These are phyloP conservation scores for Aureobasidium sp. DNA, from an alignment of 2,329 filamentous ascomycete genomes.

Conservation along the genomic window DNA sequence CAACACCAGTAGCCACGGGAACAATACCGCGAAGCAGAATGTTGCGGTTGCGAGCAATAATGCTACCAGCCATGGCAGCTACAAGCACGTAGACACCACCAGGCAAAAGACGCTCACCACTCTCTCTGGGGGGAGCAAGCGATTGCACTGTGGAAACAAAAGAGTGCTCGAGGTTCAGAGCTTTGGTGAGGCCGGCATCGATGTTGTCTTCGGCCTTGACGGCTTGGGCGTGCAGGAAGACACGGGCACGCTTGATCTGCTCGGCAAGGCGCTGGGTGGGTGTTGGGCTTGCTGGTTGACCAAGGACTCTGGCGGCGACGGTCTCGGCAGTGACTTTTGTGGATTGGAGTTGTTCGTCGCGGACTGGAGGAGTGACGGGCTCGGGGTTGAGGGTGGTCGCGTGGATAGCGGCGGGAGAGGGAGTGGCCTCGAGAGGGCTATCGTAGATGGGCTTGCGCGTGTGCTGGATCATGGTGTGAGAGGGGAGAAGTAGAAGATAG, in stretches of 20 bases:
- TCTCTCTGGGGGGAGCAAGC: conserved; percentile 76
- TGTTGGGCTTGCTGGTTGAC: conserved; percentile 48
- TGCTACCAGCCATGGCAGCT: conserved; percentile 88
- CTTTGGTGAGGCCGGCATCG: conserved; percentile 72
- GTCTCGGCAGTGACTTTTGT: conserved; percentile 27
- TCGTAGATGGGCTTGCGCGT: conserved; percentile 69
- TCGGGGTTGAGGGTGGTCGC: conserved; percentile 25
- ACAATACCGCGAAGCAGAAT: conserved; percentile 70
- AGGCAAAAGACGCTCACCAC: conserved; percentile 81
- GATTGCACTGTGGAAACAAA: conserved; percentile 86
- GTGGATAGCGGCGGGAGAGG: conserved; percentile 25
- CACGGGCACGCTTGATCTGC: conserved; percentile 71
- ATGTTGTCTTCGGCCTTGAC: conserved; percentile 70
- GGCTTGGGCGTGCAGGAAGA: conserved; percentile 72
- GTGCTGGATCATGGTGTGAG: conserved; percentile 22
- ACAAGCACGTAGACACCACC: conserved; percentile 89
- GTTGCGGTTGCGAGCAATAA: conserved; percentile 80
- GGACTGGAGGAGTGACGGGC: conserved; percentile 45
- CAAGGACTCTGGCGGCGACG: conserved; percentile 23
- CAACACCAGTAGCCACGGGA: conserved; percentile 72
- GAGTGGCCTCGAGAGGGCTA: conserved; percentile 47
- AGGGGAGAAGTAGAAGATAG: background rate
- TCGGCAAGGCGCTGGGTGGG: conserved; percentile 83
- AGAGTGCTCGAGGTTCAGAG: conserved; percentile 77
- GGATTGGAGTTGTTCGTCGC: conserved; percentile 24